Base-by-base conservation (phyloP, 2,329 filamentous ascomycete species). In the Polytolypa hystricis region DNA sequence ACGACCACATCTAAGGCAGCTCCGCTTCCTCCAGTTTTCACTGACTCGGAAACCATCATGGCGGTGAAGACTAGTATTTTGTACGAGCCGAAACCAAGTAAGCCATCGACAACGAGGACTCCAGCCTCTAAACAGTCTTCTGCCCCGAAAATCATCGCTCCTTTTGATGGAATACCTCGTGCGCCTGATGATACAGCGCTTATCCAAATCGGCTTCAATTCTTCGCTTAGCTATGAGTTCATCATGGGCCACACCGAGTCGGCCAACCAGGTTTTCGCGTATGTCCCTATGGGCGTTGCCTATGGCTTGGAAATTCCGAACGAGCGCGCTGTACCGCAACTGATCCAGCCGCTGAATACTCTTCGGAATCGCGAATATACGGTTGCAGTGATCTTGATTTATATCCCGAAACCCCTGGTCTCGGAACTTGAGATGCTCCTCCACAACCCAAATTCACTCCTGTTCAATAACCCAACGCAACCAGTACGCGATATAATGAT, bases 171-270 rank as follows among this genome's bases (percentile, higher is more conserved):
- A 19, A 68, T 72, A 33, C 65, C 69, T 14, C 41, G 62, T 4
- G 57, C 68, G 12, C 81, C 84, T 0, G 61, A 68, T 3, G 81
- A 83, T 47, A 77, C 74, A 1, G 77, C 74, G 3, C 61, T 83
- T 48, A 79, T 94, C 47, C 85, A 94, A 55, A 71, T 96, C 44
- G 91, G 83, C 21, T 95, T 96, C 70, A 66, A 75, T 35, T 81
- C 77, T 52, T 73, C 74, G 1, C 71, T 93, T 48, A 89, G 93
- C 64, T 98, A 91, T 58, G 65, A 73, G 6, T 94, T 93, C 54
- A 82, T 96, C 18, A 78, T 81, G 8, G 67, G 66, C 15, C 77
- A 81, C 43, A 69, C 76, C 10, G 70, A 79, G 45, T 82, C 86
- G 12, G 81, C 84, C 4, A 76, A 76, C 26, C 89, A 96, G 60